These are phyloP conservation scores for Drosera spatulata DNA, from an alignment of 179 eudicot genomes.

Conservation along the genomic window DNA sequence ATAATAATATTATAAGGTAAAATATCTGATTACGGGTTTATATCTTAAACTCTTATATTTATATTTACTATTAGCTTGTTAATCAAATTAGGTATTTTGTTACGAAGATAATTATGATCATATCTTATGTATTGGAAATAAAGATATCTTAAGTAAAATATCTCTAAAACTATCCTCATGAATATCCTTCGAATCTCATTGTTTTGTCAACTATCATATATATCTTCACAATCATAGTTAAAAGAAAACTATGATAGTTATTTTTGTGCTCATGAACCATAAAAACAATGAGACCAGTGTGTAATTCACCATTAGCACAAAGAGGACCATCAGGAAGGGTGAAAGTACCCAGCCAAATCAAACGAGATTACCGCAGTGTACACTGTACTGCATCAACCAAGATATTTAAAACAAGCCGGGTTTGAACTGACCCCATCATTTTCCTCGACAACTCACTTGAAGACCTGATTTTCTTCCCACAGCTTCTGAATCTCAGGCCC, in stretches of 20 bases:
- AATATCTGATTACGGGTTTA: no score
- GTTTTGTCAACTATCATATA: no score
- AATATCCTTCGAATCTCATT: no score
- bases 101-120: no score
- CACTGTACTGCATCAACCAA: not conserved
- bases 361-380: conserved; percentile 8
- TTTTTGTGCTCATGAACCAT: conserved; percentile 92
- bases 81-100: no score
- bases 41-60: no score
- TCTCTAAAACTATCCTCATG: no score
- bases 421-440: conserved; percentile 65
- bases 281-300: conserved; percentile 93
- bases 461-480: conserved; percentile 94
- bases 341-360: conserved; percentile 55
- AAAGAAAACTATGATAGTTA: conserved; percentile 79
- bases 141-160: no score
- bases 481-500: conserved; percentile 97
- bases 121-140: no score
- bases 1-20: no score
- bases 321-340: conserved; percentile 98
- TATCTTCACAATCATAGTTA: no score
- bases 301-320: conserved; percentile 94
- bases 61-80: no score
- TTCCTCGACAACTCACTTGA: conserved; percentile 53
- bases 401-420: conserved; percentile 2